Evolutionary conservation across 441 rosid species (phyloP).

Genomic region (Erodium trifolium): DNA sequence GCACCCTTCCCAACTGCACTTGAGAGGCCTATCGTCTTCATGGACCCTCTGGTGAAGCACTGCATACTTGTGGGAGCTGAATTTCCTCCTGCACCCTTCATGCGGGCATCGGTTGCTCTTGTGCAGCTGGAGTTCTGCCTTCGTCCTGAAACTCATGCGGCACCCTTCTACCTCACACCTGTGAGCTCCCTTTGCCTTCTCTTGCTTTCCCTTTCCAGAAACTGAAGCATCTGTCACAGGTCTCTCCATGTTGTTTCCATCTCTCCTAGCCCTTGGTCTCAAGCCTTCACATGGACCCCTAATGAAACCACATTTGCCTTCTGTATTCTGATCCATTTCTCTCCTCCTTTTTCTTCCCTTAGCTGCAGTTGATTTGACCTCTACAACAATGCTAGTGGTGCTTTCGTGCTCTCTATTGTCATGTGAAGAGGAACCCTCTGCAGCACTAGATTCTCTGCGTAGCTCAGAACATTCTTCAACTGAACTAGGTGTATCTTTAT

Average conservation of each 20-base stretch:
- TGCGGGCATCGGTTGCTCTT: constrained; percentile 66
- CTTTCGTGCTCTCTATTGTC: constrained; percentile 18
- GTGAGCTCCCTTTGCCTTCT: constrained; percentile 27
- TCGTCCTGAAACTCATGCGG: constrained; percentile 67
- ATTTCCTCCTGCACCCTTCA: constrained; percentile 76
- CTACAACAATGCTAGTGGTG: constrained; percentile 6
- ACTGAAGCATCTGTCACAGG: constrained; percentile 25
- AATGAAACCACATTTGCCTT: constrained; percentile 43
- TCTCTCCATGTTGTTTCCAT: constrained; percentile 20
- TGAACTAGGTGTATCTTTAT: constrained; percentile 12
- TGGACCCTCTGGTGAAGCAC: constrained; percentile 85
- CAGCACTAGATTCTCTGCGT: constrained; percentile 25
- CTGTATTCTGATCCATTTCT: constrained; percentile 38
- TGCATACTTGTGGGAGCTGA: constrained; percentile 75
- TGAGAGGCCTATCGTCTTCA: constrained; percentile 74
- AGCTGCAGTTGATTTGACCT: constrained; percentile 11
- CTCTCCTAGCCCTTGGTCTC: constrained; percentile 64
- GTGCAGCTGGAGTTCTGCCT: constrained; percentile 59
- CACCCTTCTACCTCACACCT: constrained; percentile 82
- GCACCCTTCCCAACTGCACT: constrained; percentile 88
- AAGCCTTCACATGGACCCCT: constrained; percentile 97
- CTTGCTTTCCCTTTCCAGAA: constrained; percentile 28
- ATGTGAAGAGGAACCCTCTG: constrained; percentile 30
- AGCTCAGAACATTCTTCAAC: constrained; percentile 24
- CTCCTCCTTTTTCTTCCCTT: constrained; percentile 50